A percentile compares a stretch with the other conserved stretches of the same genome.
phyloP scores from a whole-genome alignment of 768 basidiomycete species.

The Russula lepida region DNA sequence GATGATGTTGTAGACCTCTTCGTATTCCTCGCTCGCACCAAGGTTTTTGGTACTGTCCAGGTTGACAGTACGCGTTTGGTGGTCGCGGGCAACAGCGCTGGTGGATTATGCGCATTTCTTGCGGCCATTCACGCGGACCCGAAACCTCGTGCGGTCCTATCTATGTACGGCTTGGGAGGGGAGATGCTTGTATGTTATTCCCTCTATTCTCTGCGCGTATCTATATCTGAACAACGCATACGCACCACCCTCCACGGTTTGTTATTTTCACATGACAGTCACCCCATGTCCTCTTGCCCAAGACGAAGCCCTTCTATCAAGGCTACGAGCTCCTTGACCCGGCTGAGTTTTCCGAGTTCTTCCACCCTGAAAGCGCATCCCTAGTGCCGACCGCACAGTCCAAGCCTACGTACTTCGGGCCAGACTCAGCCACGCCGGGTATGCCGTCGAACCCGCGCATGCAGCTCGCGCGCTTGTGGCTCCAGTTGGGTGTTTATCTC shows the following conservation, averaged over 20 bases:
- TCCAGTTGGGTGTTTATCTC: conserved; percentile 48
- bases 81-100: conserved; percentile 51
- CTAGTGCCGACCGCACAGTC: conserved; percentile 34
- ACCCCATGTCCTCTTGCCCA: conserved; percentile 42
- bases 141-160: conserved; percentile 45
- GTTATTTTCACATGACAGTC: conserved; percentile 30
- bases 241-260: neutral
- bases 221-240: neutral
- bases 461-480: conserved; percentile 46
- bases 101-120: conserved; percentile 56
- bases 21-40: conserved; percentile 32
- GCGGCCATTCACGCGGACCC: conserved; percentile 47
- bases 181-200: conserved; percentile 36
- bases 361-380: conserved; percentile 34
- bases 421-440: conserved; percentile 41
- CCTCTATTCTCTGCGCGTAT: neutral
- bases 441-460: conserved; percentile 57
- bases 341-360: conserved; percentile 35
- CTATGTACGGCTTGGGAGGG: conserved; percentile 59
- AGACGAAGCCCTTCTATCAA: conserved; percentile 43
- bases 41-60: conserved; percentile 9
- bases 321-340: conserved; percentile 50
- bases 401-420: conserved; percentile 38
- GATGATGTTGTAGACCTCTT: conserved; percentile 53
- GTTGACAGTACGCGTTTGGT: conserved; percentile 40